A percentile compares a stretch with the other conserved stretches of the same genome.
These are phyloP conservation scores for Sporothrix humicola DNA, from an alignment of 2,329 filamentous ascomycete species.

Conservation along the genomic window DNA sequence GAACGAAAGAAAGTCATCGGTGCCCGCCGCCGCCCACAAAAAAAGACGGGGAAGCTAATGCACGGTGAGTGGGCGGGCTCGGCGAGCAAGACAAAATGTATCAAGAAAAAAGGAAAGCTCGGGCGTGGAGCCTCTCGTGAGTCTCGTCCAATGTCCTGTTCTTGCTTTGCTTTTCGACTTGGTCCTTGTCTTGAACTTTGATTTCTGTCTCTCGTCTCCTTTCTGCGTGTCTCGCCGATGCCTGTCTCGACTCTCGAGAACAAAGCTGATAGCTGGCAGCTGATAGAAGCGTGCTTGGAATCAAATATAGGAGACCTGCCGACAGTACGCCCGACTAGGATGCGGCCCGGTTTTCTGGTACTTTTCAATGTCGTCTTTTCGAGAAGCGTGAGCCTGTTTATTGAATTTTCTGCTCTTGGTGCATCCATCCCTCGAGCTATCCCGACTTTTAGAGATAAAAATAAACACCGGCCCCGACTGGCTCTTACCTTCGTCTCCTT, in stretches of 20 bases:
- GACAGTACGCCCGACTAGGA: not conserved
- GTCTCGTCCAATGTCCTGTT: not conserved
- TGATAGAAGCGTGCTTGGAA: too few species aligned
- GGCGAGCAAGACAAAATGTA: too few species aligned
- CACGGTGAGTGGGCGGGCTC: not conserved
- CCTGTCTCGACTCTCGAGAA: not conserved
- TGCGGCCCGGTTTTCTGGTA: conserved; percentile 19
- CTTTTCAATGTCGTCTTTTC: not conserved
- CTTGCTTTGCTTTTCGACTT: not conserved
- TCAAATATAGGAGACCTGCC: too few species aligned
- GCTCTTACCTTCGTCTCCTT: too few species aligned
- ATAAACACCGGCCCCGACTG: not conserved
- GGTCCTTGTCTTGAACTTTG: too few species aligned
- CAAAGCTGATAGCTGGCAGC: too few species aligned
- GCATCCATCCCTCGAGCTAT: too few species aligned
- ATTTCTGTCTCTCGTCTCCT: not conserved
- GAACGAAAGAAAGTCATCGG: not conserved
- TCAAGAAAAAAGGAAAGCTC: not conserved
- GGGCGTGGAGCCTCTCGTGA: not conserved
- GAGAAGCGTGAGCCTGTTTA: not conserved
- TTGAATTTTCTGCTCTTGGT: not conserved
- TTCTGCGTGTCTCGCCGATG: not conserved
- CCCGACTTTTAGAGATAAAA: not conserved
- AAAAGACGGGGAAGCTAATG: conserved; percentile 23
- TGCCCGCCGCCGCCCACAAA: not conserved